Conservation (phyloP, 2,329 filamentous ascomycete genomes). For the Clarireedia monteithiana region DNA sequence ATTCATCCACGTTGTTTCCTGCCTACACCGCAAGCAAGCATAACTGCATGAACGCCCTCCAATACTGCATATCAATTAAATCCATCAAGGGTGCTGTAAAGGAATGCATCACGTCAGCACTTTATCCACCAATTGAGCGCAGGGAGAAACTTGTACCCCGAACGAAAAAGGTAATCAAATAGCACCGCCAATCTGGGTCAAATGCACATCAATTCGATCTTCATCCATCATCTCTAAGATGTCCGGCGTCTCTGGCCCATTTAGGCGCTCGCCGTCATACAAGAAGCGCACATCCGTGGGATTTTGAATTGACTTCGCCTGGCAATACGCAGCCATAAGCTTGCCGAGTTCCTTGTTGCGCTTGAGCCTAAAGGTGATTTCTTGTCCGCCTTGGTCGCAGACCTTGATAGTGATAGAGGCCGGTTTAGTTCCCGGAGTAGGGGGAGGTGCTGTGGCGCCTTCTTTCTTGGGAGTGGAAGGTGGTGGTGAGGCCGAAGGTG, state of each 20-base stretch:
- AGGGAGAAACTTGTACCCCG: neutral
- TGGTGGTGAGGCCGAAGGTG: too few species aligned
- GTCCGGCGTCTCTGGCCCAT: neutral
- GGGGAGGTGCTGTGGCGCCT: too few species aligned
- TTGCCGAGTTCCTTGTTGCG: neutral
- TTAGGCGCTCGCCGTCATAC: neutral
- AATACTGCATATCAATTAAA: neutral
- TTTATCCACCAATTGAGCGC: neutral
- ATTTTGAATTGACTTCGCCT: neutral
- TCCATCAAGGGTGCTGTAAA: neutral
- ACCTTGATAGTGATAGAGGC: neutral
- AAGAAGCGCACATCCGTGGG: neutral
- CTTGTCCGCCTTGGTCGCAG: neutral
- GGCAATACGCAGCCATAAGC: constrained; percentile 2
- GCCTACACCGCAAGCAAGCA: neutral
- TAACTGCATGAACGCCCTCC: neutral
- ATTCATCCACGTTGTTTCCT: neutral
- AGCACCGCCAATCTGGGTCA: neutral
- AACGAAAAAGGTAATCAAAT: neutral
- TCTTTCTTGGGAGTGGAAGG: too few species aligned
- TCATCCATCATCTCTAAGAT: neutral
- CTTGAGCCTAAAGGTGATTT: constrained; percentile 2
- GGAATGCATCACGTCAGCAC: neutral
- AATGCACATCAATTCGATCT: neutral
- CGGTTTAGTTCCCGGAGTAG: neutral